Evolutionary conservation across 805 yeast species (phyloP), one percentile per base, ranked within the genome.

Genomic region (Pichia manshurica): DNA sequence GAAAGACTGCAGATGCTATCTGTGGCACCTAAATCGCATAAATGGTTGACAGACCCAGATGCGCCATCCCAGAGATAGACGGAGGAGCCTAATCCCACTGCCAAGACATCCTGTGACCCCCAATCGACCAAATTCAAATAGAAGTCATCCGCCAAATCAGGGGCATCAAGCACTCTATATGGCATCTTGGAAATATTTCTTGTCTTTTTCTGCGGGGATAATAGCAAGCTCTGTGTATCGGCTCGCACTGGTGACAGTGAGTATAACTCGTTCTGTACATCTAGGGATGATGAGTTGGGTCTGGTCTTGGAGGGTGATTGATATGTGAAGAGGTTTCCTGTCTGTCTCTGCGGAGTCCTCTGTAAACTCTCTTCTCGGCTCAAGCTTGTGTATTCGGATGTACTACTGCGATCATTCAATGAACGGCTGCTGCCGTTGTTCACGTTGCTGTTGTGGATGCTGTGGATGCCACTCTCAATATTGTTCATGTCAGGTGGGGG

Each of bases 151-250:
- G 88, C 88, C 20, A 93, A 70, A 42, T 88, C 96, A 0, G 98
- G 99, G 0, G 99, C 99, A 67, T 91, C 99, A 39, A 91, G 74
- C 5, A 91, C 97, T 47, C 96, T 74, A 60, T 84, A 89, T 0
- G 99, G 98, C 1, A 89, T 87, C 59, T 85, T 87, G 3, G 93
- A 74, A 19, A 93, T 86, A 28, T 78, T 75, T 39, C 99, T 69
- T 1, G 84, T 79, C 58, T 80, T 84, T 65, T 83, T 87, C 48
- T 84, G 82, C 0, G 97, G 97, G 2, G 91, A 82, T 44, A 90
- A 67, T 39, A 93, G 70, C 22, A 90, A 66, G 56, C 79, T 76
- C 57, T 90, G 96, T 2, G 91, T 80, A 55, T 90, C 98, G 49
- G 84, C 85, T 44, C 98, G 75, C 32, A 91, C 96, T 0, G 96